Evolutionary conservation across 2,329 filamentous ascomycete species (phyloP).

Genomic region (Botrytis elliptica): DNA sequence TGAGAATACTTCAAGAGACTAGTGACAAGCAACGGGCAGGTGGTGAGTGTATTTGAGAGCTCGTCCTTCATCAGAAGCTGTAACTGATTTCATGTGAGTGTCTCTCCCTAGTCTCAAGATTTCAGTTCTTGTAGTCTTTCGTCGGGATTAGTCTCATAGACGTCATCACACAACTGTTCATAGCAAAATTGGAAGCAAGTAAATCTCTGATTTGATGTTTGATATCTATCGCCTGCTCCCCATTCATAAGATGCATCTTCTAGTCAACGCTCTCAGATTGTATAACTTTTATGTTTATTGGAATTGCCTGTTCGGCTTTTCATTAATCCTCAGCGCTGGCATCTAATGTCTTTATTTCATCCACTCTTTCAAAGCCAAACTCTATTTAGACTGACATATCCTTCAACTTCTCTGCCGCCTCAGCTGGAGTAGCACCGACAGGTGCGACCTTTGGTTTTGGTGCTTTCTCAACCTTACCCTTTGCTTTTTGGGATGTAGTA

Average conservation of each 20-base stretch:
- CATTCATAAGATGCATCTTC: not conserved
- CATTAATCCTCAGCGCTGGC: constrained; percentile 7
- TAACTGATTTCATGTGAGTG: not conserved
- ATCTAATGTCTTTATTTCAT: not conserved
- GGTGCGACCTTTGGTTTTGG: constrained; percentile 36
- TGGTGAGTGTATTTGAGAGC: not conserved
- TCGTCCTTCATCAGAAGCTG: not conserved
- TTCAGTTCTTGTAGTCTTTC: not conserved
- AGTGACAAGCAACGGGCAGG: not conserved
- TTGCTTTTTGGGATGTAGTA: constrained; percentile 58
- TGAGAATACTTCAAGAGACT: not conserved
- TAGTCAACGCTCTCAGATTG: not conserved
- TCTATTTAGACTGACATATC: constrained; percentile 34
- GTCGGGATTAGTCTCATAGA: not conserved
- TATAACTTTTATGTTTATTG: constrained; percentile 6
- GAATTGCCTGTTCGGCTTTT: not conserved
- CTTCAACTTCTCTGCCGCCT: constrained; percentile 42
- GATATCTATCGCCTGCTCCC: not conserved
- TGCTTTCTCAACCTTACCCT: constrained; percentile 40
- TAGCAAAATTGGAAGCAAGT: not conserved
- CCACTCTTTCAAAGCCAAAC: too few species aligned
- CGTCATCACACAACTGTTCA: not conserved
- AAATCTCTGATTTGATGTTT: not conserved
- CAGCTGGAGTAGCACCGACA: constrained; percentile 31
- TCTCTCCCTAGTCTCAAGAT: too few species aligned